phyloP scores from a whole-genome alignment of 129 eudicot species.

The Helichrysum umbraculigerum region DNA sequence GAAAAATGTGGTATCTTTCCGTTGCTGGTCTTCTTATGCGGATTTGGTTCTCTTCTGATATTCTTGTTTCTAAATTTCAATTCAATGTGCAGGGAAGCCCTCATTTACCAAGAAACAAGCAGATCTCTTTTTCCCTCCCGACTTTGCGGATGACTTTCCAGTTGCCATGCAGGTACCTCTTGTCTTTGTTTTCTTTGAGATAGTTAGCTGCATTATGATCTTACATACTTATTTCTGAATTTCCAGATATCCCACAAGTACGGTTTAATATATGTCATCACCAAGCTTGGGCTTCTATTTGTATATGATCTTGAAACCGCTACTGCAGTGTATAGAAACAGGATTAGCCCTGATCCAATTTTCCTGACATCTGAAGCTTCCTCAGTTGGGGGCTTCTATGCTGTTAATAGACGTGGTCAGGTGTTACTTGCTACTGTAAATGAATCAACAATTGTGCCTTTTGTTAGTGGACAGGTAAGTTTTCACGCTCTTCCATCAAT shows the following conservation, averaged over 20 bases:
- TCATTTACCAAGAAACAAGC: constrained; percentile 94
- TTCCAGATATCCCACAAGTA: constrained; percentile 91
- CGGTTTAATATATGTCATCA: constrained; percentile 87
- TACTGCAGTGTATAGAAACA: constrained; percentile 93
- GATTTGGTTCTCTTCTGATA: not conserved
- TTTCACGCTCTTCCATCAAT: constrained; percentile 14
- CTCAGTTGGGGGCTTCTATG: constrained; percentile 96
- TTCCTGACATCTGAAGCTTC: constrained; percentile 94
- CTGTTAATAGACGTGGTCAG: constrained; percentile 93
- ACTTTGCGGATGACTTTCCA: constrained; percentile 95
- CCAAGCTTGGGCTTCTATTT: constrained; percentile 97
- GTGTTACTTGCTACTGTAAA: constrained; percentile 97
- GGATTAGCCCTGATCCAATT: constrained; percentile 99
- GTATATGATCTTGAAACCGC: constrained; percentile 97
- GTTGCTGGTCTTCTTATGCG: constrained; percentile 1
- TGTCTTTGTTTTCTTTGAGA: constrained; percentile 4
- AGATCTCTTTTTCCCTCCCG: constrained; percentile 98
- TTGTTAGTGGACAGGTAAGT: constrained; percentile 97
- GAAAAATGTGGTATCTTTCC: not conserved
- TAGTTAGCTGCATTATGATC: constrained; percentile 12
- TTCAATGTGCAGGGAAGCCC: constrained; percentile 69
- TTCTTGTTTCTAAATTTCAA: constrained; percentile 9
- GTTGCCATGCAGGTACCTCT: constrained; percentile 93
- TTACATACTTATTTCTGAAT: constrained; percentile 13
- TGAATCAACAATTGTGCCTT: constrained; percentile 91